Evolutionary conservation across 164 flowering plant species (phyloP), one percentile per base, ranked within the genome.

Genomic region (Annona squamosa): DNA sequence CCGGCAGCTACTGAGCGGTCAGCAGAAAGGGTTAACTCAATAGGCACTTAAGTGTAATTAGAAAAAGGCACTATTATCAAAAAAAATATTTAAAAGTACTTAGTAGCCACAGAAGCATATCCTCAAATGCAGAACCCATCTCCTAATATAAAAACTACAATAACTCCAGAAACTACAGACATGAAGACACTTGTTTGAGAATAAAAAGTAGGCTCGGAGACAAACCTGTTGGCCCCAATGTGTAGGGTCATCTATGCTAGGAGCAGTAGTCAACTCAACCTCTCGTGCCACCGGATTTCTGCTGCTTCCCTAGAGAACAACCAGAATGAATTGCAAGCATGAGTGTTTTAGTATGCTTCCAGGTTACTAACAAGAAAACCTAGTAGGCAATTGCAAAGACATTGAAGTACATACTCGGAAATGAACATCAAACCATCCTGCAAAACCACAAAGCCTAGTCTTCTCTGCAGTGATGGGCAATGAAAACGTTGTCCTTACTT

Each of bases 221-320:
- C 80, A 70, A 4, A 95, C 98, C 96, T 95, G 98, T 74, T 95
- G 99, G 17, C 99, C 99, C 99, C 99, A 95, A 77, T 93, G 99
- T 41, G 98, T 95, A 64, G 89, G 81, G 72, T 79, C 48, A 47
- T 88, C 81, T 42, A 71, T 68, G 72, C 90, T 89, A n/a, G 99
- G 98, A 71, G 94, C 97, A 76, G 99, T 95, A 48, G 93, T 87
- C 85, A 95, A 80, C 84, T 91, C 97, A 74, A 95, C 78, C 78
- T 88, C 98, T 5, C 77, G 61, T 67, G 81, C 78, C 74, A 88
- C 90, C 59, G 94, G 98, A 79, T 82, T 86, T 59, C 81, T 87
- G 65, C 1, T 78, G 73, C 91, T 86, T 71, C 98, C 99, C 99
- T 95, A 80, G 46, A 42, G 59, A 45, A 67, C 71, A 80, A 67